Percentiles rank a stretch among this genome's conserved stretches.
phyloP scores from a whole-genome alignment of 1,139 yeast genomes.

The Hansenula lynferdii region DNA sequence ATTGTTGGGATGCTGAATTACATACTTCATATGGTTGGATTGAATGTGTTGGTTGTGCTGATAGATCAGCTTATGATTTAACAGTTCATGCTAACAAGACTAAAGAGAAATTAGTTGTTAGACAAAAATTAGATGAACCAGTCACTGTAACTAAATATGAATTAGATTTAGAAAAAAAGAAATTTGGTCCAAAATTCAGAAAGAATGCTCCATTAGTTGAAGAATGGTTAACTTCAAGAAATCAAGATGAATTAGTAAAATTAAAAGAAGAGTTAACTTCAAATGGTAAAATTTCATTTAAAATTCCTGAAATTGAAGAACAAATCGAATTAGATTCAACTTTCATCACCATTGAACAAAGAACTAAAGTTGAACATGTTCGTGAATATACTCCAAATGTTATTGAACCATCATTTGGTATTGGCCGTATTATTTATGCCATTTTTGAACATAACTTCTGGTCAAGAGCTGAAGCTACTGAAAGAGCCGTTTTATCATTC shows the following conservation, averaged over 20 bases:
- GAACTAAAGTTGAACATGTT: conserved; percentile 78
- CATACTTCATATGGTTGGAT: conserved; percentile 98
- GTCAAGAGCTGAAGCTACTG: conserved; percentile 89
- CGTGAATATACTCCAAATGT: conserved; percentile 97
- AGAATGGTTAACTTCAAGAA: conserved; percentile 66
- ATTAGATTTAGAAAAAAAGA: conserved; percentile 85
- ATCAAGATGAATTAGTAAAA: conserved; percentile 82
- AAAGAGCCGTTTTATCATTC: conserved; percentile 89
- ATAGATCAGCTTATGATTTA: conserved; percentile 96
- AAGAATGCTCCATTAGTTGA: conserved; percentile 94
- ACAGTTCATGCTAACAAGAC: conserved; percentile 94
- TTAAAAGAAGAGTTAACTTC: conserved; percentile 61
- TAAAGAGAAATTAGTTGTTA: conserved; percentile 89
- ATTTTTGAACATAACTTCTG: conserved; percentile 94
- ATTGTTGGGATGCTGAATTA: conserved; percentile 99
- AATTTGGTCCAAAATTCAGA: conserved; percentile 96
- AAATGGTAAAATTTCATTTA: conserved; percentile 61
- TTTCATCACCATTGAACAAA: conserved; percentile 72
- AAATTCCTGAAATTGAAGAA: conserved; percentile 56
- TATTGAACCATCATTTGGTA: conserved; percentile 98
- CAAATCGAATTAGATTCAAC: conserved; percentile 66
- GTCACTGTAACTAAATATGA: conserved; percentile 77
- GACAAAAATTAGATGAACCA: conserved; percentile 86
- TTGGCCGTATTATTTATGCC: conserved; percentile 94
- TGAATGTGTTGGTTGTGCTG: conserved; percentile 99